phyloP scores from a whole-genome alignment of 148 eudicot species.

The Selenicereus undatus region DNA sequence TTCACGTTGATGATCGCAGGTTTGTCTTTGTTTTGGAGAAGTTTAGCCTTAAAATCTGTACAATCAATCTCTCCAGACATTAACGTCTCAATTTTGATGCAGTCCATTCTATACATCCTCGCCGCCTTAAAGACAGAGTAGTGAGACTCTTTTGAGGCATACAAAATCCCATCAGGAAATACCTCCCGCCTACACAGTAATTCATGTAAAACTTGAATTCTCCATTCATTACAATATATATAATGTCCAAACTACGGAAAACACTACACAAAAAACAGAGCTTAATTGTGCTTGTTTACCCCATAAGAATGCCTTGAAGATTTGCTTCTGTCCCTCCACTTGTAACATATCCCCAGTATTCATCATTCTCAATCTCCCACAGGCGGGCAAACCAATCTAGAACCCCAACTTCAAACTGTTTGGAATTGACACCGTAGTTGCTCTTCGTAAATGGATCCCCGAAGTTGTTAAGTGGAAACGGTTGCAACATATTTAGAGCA shows the following conservation, averaged over 20 bases:
- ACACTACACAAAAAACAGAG: too few relatives aligned
- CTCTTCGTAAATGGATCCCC: constrained; percentile 98
- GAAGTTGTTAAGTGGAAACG: constrained; percentile 89
- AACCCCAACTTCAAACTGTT: constrained; percentile 98
- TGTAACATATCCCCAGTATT: constrained; percentile 98
- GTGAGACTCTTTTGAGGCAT: constrained; percentile 74
- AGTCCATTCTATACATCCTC: constrained; percentile 80
- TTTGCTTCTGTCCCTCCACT: constrained; percentile 98
- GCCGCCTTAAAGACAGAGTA: constrained; percentile 84
- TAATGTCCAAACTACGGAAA: too few relatives aligned
- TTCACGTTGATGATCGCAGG: constrained; percentile 84
- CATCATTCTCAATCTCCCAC: constrained; percentile 82
- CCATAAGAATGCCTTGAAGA: constrained; percentile 84
- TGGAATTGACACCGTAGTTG: constrained; percentile 94
- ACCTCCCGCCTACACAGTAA: constrained; percentile 70
- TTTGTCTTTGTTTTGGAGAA: constrained; percentile 57
- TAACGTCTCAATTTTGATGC: constrained; percentile 57
- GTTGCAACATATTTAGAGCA: constrained; percentile 73
- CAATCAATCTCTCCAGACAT: constrained; percentile 80
- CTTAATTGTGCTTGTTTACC: constrained; percentile 31
- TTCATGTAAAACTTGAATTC: neutral
- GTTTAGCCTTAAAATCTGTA: constrained; percentile 59
- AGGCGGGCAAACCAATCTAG: constrained; percentile 98
- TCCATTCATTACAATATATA: neutral
- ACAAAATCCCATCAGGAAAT: constrained; percentile 73